phyloP scores from a whole-genome alignment of 1,139 yeast genomes.

The Saccharomyces uvarum region DNA sequence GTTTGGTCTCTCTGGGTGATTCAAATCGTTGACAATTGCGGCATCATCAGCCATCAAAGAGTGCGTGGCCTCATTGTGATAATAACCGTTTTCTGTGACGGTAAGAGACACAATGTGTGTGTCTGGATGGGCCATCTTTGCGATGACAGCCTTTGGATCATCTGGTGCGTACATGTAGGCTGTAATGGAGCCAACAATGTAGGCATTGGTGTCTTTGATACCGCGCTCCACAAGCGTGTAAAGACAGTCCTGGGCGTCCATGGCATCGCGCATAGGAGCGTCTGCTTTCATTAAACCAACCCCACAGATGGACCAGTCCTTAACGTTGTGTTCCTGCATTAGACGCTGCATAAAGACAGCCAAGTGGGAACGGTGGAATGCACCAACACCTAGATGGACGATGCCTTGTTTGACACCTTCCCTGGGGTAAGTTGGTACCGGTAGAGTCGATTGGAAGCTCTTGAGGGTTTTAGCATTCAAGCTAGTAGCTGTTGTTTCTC shows the following conservation, averaged over 20 bases:
- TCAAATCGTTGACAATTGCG: slow-evolving; percentile 4
- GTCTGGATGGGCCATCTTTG: too few relatives aligned
- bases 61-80: slow-evolving; percentile 5
- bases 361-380: slow-evolving; percentile 7
- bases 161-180: slow-evolving; percentile 8
- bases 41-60: slow-evolving; percentile 4
- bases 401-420: slow-evolving; percentile 7
- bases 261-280: slow-evolving; percentile 6
- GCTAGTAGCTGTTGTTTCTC: neutral
- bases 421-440: slow-evolving; percentile 8
- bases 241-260: slow-evolving; percentile 5
- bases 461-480: neutral
- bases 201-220: slow-evolving; percentile 1
- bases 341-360: slow-evolving; percentile 10
- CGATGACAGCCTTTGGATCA: neutral
- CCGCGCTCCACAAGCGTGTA: slow-evolving; percentile 7
- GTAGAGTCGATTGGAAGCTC: neutral
- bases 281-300: slow-evolving; percentile 6
- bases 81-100: neutral
- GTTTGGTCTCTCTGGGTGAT: neutral
- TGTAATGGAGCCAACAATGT: neutral
- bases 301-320: slow-evolving; percentile 8
- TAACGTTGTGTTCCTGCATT: slow-evolving; percentile 6
- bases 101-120: too few relatives aligned
- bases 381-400: slow-evolving; percentile 8